A percentile compares a stretch with the other conserved stretches of the same genome.
phyloP scores from a whole-genome alignment of 164 flowering plant genomes.

The Brasenia schreberi region DNA sequence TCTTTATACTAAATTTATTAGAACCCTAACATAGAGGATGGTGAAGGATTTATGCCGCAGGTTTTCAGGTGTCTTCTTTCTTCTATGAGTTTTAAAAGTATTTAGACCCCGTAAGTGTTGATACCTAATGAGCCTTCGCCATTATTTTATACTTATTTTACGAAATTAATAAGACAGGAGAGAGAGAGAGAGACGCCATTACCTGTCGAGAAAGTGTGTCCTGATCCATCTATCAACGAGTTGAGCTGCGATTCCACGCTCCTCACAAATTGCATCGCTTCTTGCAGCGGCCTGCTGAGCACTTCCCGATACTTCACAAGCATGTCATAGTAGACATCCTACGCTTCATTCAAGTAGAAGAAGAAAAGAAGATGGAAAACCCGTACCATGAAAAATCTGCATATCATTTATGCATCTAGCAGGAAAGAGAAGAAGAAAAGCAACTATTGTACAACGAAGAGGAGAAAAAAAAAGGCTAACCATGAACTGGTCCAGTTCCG shows the following conservation, averaged over 20 bases:
- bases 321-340: constrained; percentile 96
- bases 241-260: constrained; percentile 79
- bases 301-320: constrained; percentile 87
- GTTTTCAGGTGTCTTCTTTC: background rate
- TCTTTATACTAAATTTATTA: background rate
- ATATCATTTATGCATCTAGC: too few relatives aligned
- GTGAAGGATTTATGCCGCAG: background rate
- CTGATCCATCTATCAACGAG: constrained; percentile 33
- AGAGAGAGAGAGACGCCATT: constrained; percentile 5
- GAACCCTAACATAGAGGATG: background rate
- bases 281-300: constrained; percentile 80
- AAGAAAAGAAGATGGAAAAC: background rate
- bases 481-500: constrained; percentile 97
- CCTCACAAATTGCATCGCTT: constrained; percentile 93
- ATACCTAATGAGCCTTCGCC: background rate
- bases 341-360: background rate
- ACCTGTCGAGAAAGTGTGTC: constrained; percentile 48
- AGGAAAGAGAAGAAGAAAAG: background rate
- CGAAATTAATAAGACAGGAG: background rate
- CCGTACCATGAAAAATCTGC: too few relatives aligned
- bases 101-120: background rate
- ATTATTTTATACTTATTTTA: background rate
- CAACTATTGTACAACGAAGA: background rate
- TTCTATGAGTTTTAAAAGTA: background rate
- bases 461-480: constrained; percentile 5